phyloP scores from a whole-genome alignment of 2,329 filamentous ascomycete species.

The Hypoxylon sp. region DNA sequence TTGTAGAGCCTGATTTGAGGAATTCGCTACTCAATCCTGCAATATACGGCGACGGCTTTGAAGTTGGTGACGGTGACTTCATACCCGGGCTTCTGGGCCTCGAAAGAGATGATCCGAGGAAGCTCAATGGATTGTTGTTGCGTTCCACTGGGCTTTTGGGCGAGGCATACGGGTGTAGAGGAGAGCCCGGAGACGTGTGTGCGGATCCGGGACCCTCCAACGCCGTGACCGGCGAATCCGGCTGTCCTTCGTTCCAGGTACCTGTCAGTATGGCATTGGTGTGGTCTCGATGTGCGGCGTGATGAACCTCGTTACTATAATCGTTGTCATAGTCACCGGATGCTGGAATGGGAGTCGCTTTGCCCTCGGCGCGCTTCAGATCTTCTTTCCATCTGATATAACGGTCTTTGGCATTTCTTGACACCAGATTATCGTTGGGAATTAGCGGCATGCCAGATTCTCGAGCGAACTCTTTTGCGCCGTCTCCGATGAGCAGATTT shows the following conservation, averaged over 20 bases:
- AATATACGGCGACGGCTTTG: conserved; percentile 38
- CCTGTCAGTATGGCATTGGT: conserved; percentile 65
- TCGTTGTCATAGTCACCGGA: conserved; percentile 39
- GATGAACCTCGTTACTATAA: conserved; percentile 40
- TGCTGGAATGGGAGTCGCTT: conserved; percentile 52
- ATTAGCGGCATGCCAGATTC: conserved; percentile 80
- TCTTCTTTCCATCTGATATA: conserved; percentile 84
- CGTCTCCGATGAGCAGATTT: conserved; percentile 87
- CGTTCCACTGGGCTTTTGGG: conserved; percentile 41
- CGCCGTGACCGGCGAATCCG: conserved; percentile 63
- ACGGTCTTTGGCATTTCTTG: conserved; percentile 80
- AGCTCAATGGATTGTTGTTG: conserved; percentile 45
- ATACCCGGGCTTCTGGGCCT: conserved; percentile 18
- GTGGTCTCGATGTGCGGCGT: conserved; percentile 58
- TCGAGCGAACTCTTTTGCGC: conserved; percentile 86
- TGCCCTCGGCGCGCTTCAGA: conserved; percentile 70
- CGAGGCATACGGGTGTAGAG: conserved; percentile 27
- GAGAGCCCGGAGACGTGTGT: not conserved
- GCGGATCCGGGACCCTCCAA: conserved; percentile 28
- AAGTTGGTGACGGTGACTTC: conserved; percentile 15
- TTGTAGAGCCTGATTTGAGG: conserved; percentile 15
- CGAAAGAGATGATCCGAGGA: conserved; percentile 40
- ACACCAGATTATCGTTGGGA: conserved; percentile 82
- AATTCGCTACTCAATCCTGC: conserved; percentile 23
- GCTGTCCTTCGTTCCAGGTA: conserved; percentile 73